Evolutionary conservation across 345 rosid species (phyloP).

Genomic region (Triadica sebifera): DNA sequence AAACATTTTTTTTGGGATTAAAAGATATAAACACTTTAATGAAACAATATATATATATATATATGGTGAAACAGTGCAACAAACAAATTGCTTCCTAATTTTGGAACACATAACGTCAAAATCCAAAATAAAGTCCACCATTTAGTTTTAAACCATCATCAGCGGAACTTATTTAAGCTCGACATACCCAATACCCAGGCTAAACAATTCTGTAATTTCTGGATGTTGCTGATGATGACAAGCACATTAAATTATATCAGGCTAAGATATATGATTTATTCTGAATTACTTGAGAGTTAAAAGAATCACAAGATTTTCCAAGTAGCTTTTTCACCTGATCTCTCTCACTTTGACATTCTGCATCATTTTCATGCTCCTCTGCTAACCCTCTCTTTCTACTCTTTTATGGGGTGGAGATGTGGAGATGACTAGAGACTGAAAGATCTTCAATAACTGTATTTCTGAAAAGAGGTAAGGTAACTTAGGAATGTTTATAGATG

Average conservation of each 20-base stretch:
- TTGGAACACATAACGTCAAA: not conserved
- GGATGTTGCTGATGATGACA: conserved; percentile 43
- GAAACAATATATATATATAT: too few relatives aligned
- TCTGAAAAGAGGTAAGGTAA: too few relatives aligned
- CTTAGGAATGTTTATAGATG: too few relatives aligned
- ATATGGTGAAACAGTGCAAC: too few relatives aligned
- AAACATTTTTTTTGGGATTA: too few relatives aligned
- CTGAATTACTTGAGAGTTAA: not conserved
- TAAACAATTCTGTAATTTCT: conserved; percentile 52
- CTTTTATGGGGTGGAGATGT: conserved; percentile 75
- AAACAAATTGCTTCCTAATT: not conserved
- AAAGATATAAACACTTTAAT: too few relatives aligned
- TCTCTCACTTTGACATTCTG: conserved; percentile 35
- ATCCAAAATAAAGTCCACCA: not conserved
- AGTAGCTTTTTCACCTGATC: conserved; percentile 51
- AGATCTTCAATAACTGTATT: too few relatives aligned
- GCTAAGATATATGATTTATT: not conserved
- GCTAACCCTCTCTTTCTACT: conserved; percentile 49
- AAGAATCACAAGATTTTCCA: not conserved
- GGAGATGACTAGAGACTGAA: not conserved
- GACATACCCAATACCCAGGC: too few relatives aligned
- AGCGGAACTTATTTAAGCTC: too few relatives aligned
- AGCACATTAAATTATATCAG: conserved; percentile 13
- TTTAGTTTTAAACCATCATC: not conserved
- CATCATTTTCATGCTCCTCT: conserved; percentile 29